Evolutionary conservation across 768 basidiomycete genomes (phyloP), one percentile per base, ranked within the genome.

Genomic region (Boletus rubroflammeus): DNA sequence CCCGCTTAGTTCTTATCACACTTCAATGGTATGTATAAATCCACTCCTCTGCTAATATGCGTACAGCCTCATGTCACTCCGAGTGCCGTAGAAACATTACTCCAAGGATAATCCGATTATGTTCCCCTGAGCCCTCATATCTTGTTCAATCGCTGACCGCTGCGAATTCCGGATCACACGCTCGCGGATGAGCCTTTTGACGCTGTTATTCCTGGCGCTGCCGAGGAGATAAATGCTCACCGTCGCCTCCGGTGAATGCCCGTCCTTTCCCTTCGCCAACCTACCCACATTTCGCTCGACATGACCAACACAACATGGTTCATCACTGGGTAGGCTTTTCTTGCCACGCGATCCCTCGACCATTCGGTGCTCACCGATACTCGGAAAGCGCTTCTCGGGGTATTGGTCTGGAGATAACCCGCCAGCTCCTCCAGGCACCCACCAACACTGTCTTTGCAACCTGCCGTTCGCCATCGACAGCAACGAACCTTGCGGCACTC

Each of bases 371-470:
- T 42, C 23, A 42, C 15, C 14, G 15, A 42, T 42, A 5, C 8
- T 25, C 14, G 17, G 41, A 15, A 23, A 42, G 41, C 8, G 52
- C 58, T 36, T 60, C 56, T 42, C 51, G 51, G 5, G 58, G 56
- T 13, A 62, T 62, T 38, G 61, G 47, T 10, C 23, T 62, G 15
- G 61, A 62, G 36, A 41, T 36, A 17, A 39, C 56, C 3, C 51
- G 44, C 50, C 51, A 59, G 19, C 51, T 62, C 36, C 49, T 60
- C 11, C 40, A 56, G 23, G 45, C 43, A 26, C 42, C 54, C 10
- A 49, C 51, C 31, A 68, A 62, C 43, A 54, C 15, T 17, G 62
- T 67, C 25, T 62, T 69, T 39, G 64, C 63, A 19, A 56, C 60
- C 6, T 71, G 67, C 48, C 50, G 59, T 32, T 50, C 57, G 10